A percentile compares a stretch with the other conserved stretches of the same genome.
Evolutionary conservation across 768 basidiomycete genomes (phyloP).

Genomic region (Lenzites betulinus): DNA sequence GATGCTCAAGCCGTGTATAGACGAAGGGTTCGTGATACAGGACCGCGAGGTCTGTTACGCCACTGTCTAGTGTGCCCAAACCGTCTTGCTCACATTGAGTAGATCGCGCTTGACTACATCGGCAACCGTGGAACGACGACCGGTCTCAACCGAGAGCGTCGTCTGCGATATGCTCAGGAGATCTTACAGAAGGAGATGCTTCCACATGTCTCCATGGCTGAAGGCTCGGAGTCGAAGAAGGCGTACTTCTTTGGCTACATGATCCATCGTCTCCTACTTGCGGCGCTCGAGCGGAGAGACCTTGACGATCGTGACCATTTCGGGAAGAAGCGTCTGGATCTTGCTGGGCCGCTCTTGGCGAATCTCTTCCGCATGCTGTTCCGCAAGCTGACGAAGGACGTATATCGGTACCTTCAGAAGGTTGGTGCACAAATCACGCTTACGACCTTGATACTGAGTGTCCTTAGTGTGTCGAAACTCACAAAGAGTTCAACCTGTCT

Average conservation of each 20-base stretch:
- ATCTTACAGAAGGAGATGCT: slow-evolving; percentile 99
- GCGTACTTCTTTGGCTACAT: slow-evolving; percentile 99
- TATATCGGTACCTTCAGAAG: slow-evolving; percentile 97
- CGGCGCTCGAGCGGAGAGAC: slow-evolving; percentile 91
- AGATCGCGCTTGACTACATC: slow-evolving; percentile 92
- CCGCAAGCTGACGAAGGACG: slow-evolving; percentile 94
- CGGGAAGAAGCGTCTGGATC: slow-evolving; percentile 95
- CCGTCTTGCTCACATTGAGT: slow-evolving; percentile 13
- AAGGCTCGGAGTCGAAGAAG: slow-evolving; percentile 96
- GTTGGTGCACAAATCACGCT: slow-evolving; percentile 46
- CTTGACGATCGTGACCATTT: slow-evolving; percentile 99
- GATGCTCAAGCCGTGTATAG: slow-evolving; percentile 97
- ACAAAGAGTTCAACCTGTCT: slow-evolving; percentile 91
- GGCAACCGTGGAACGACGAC: slow-evolving; percentile 97
- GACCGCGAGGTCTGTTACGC: slow-evolving; percentile 74
- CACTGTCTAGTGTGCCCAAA: neutral
- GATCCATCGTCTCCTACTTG: slow-evolving; percentile 94
- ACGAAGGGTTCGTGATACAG: slow-evolving; percentile 98
- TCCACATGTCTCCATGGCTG: slow-evolving; percentile 94
- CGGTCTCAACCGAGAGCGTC: slow-evolving; percentile 87
- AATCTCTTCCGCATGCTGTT: slow-evolving; percentile 98
- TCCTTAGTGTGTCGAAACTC: slow-evolving; percentile 88
- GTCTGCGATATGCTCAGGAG: slow-evolving; percentile 95
- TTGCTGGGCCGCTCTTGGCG: slow-evolving; percentile 95
- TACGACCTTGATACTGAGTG: neutral